Percentiles rank a stretch among this genome's conserved stretches.
Conservation (phyloP, 1,284 basidiomycete species). For the Heterobasidion parviporum region DNA sequence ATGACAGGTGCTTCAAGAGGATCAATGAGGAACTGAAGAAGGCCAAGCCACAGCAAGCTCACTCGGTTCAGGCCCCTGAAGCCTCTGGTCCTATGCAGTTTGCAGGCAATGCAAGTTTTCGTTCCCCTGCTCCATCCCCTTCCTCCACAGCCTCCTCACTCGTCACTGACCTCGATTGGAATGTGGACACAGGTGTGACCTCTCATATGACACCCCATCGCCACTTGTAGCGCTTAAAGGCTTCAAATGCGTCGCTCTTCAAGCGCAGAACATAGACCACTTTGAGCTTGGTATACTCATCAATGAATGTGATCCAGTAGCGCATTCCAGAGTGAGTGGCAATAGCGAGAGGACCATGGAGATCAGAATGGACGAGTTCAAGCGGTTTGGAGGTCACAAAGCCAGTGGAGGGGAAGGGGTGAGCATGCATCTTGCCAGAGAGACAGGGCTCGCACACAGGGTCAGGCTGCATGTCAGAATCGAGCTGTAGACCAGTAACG, state of each 20-base stretch:
- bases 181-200: slow-evolving; percentile 26
- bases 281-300: not conserved
- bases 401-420: not conserved
- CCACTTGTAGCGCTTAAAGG: slow-evolving; percentile 10
- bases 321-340: not conserved
- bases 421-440: not conserved
- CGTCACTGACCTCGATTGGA: slow-evolving; percentile 15
- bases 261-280: not conserved
- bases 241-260: not conserved
- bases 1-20: too few relatives aligned
- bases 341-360: not conserved
- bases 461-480: too few relatives aligned
- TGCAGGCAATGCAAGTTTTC: too few relatives aligned
- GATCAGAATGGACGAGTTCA: not conserved
- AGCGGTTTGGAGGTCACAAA: not conserved
- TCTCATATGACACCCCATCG: slow-evolving; percentile 25
- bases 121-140: too few relatives aligned
- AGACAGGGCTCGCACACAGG: slow-evolving; percentile 18
- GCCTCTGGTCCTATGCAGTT: too few relatives aligned
- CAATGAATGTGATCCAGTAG: not conserved
- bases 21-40: too few relatives aligned
- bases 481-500: too few relatives aligned
- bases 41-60: too few relatives aligned
- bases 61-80: too few relatives aligned
- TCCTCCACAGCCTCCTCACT: too few relatives aligned